A percentile compares a stretch with the other conserved stretches of the same genome.
Evolutionary conservation across 257 asterid species (phyloP).

Genomic region (Solanum ossicruentum): DNA sequence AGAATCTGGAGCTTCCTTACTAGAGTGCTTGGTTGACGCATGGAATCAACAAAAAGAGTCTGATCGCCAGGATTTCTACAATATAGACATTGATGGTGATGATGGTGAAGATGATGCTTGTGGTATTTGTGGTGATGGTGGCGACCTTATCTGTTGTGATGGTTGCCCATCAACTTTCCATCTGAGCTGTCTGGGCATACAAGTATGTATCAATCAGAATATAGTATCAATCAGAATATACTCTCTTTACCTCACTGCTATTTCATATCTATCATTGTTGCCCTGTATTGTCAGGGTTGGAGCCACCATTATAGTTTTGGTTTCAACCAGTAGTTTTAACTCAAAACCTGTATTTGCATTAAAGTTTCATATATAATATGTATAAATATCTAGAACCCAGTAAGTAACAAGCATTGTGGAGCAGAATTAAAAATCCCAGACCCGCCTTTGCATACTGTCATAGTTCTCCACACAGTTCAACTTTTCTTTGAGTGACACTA

Average conservation of each 20-base stretch:
- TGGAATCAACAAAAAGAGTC: slow-evolving; percentile 7
- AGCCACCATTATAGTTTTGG: background rate
- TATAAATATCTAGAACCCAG: background rate
- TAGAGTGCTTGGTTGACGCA: slow-evolving; percentile 7
- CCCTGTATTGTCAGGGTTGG: background rate
- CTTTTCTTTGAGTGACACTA: background rate
- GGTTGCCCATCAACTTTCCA: slow-evolving; percentile 12
- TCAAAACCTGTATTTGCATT: background rate
- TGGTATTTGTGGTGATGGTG: slow-evolving; percentile 13
- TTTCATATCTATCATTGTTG: background rate
- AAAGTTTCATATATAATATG: background rate
- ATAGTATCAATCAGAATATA: background rate
- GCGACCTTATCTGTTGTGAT: slow-evolving; percentile 15
- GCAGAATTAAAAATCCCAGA: background rate
- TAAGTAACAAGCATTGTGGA: background rate
- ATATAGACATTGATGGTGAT: background rate
- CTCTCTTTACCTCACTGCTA: background rate
- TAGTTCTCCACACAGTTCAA: background rate
- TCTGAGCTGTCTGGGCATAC: slow-evolving; percentile 4
- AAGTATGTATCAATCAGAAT: background rate
- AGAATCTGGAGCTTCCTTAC: slow-evolving; percentile 2
- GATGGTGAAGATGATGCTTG: slow-evolving; percentile 12
- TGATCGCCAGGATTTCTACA: background rate
- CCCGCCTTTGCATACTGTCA: background rate
- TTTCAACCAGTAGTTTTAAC: background rate